These are phyloP conservation scores for Quercus ilex DNA, from an alignment of 306 rosid genomes.

Conservation along the genomic window DNA sequence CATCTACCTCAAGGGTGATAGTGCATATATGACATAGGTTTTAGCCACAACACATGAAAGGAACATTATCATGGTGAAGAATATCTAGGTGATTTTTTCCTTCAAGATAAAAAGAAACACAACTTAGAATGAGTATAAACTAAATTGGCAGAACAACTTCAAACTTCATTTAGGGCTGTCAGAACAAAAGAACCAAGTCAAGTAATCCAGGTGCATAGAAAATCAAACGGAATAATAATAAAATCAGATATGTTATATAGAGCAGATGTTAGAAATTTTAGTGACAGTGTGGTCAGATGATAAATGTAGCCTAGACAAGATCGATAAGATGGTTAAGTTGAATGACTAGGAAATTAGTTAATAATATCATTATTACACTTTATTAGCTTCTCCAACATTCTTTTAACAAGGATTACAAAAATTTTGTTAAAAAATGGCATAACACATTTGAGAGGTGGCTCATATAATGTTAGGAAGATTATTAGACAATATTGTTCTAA, in stretches of 20 bases:
- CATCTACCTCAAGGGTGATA: neutral
- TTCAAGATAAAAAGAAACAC: too few relatives aligned
- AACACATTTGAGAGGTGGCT: too few relatives aligned
- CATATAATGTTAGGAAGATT: too few relatives aligned
- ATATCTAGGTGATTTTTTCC: neutral
- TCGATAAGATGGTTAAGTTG: neutral
- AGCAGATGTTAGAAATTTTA: neutral
- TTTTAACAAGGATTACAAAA: neutral
- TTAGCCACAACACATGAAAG: neutral
- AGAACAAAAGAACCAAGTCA: neutral
- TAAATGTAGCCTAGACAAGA: neutral
- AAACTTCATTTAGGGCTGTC: neutral
- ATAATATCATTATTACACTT: neutral
- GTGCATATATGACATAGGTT: neutral
- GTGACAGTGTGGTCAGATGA: neutral
- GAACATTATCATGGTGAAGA: neutral
- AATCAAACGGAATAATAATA: neutral
- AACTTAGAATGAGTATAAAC: neutral
- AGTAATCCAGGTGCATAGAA: neutral
- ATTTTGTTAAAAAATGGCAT: too few relatives aligned
- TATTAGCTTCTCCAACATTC: neutral
- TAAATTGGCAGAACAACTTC: neutral
- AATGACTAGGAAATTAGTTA: neutral
- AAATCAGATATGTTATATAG: neutral
- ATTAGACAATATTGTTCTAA: too few relatives aligned